These are phyloP conservation scores for Populus simonii DNA, from an alignment of 345 rosid genomes.

Conservation along the genomic window DNA sequence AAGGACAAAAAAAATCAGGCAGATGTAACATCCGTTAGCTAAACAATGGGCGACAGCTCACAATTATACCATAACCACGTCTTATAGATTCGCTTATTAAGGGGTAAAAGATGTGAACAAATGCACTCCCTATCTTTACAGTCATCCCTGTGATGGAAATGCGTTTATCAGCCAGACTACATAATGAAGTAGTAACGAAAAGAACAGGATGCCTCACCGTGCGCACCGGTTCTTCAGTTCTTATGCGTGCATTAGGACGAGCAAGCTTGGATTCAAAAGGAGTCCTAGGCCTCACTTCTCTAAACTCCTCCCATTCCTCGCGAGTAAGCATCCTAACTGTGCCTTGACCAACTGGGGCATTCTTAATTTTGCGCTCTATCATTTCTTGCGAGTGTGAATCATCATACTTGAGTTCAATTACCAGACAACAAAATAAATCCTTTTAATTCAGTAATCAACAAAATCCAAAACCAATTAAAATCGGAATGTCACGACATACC, in stretches of 20 bases:
- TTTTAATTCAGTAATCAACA: not conserved
- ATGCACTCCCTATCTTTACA: not conserved
- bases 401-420: slow-evolving; percentile 48
- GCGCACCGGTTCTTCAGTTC: slow-evolving; percentile 67
- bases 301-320: slow-evolving; percentile 83
- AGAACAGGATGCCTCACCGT: slow-evolving; percentile 41
- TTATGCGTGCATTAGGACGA: slow-evolving; percentile 75
- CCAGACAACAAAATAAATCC: not conserved
- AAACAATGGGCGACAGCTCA: no score
- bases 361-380: slow-evolving; percentile 76
- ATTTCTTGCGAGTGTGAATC: slow-evolving; percentile 80
- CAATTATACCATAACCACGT: not conserved
- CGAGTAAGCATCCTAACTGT: slow-evolving; percentile 70
- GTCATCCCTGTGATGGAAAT: not conserved
- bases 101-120: not conserved
- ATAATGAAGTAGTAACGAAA: not conserved
- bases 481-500: slow-evolving; percentile 34
- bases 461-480: not conserved
- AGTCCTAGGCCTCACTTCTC: slow-evolving; percentile 90
- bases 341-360: slow-evolving; percentile 86
- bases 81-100: not conserved
- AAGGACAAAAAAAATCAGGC: no score
- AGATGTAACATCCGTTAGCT: no score
- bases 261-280: slow-evolving; percentile 95
- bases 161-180: not conserved